Percentiles rank a stretch among this genome's conserved stretches.
Evolutionary conservation across 306 rosid genomes (phyloP).

Genomic region (Trichosanthes truncata): DNA sequence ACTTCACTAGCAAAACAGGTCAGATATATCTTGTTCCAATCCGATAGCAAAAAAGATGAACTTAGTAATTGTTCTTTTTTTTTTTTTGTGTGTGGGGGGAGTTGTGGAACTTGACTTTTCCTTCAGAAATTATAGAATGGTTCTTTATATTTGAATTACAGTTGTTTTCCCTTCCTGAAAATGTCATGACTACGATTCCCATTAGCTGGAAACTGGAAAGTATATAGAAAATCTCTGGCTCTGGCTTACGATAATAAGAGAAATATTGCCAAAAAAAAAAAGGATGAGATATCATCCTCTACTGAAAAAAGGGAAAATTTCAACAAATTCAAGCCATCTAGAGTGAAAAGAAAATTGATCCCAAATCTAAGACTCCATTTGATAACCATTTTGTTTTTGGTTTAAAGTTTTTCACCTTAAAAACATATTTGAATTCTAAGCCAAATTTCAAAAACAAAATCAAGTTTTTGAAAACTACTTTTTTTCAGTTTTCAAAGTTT

Average conservation of each 20-base stretch:
- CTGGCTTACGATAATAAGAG: background rate
- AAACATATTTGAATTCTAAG: too few relatives aligned
- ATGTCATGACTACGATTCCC: background rate
- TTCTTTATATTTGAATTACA: background rate
- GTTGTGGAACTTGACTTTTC: background rate
- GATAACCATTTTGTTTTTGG: too few relatives aligned
- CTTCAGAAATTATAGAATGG: background rate
- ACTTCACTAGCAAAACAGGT: conserved; percentile 76
- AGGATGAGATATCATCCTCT: conserved; percentile 5
- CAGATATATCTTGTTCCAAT: background rate
- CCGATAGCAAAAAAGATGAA: background rate
- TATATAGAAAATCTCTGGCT: background rate
- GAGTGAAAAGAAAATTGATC: background rate
- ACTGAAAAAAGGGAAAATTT: background rate
- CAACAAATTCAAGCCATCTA: background rate
- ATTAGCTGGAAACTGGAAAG: background rate
- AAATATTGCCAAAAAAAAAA: background rate
- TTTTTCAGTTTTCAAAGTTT: too few relatives aligned
- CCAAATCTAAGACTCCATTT: background rate
- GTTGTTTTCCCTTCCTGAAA: background rate
- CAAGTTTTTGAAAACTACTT: too few relatives aligned
- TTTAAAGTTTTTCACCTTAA: too few relatives aligned
- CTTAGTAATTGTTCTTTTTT: background rate
- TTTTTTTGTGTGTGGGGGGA: background rate
- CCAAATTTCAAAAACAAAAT: too few relatives aligned